Conservation (phyloP, 1,284 basidiomycete genomes). For the Taiwanofungus camphoratus region DNA sequence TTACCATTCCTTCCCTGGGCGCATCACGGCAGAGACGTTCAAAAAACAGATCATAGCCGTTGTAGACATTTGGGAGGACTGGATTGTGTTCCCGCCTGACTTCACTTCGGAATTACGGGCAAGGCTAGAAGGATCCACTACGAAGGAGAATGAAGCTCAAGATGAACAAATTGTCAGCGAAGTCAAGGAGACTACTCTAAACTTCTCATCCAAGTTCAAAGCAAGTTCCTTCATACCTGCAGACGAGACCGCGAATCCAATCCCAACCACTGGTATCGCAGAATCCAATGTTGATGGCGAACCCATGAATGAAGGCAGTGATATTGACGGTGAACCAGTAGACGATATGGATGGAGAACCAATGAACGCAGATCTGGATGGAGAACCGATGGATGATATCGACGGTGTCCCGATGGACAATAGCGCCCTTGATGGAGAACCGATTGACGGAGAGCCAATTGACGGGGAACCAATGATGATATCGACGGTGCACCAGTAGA, state of each 20-base stretch:
- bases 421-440: conserved; percentile 32
- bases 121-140: conserved; percentile 61
- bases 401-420: conserved; percentile 34
- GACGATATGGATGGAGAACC: conserved; percentile 30
- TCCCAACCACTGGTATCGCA: conserved; percentile 27
- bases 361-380: conserved; percentile 40
- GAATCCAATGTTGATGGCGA: conserved; percentile 47
- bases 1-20: conserved; percentile 86
- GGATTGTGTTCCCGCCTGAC: conserved; percentile 88
- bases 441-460: conserved; percentile 30
- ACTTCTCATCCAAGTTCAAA: conserved; percentile 66
- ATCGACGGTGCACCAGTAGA: conserved; percentile 32
- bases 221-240: conserved; percentile 73
- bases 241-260: conserved; percentile 25
- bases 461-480: conserved; percentile 37
- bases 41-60: conserved; percentile 83
- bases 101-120: conserved; percentile 68
- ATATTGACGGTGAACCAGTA: conserved; percentile 37
- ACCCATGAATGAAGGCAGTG: conserved; percentile 42
- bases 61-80: conserved; percentile 93
- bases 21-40: conserved; percentile 91
- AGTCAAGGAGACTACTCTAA: conserved; percentile 24
- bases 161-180: conserved; percentile 29
- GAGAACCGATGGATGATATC: conserved; percentile 37
- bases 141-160: conserved; percentile 27